Evolutionary conservation across 257 asterid genomes (phyloP).

Genomic region (Catharanthus roseus): DNA sequence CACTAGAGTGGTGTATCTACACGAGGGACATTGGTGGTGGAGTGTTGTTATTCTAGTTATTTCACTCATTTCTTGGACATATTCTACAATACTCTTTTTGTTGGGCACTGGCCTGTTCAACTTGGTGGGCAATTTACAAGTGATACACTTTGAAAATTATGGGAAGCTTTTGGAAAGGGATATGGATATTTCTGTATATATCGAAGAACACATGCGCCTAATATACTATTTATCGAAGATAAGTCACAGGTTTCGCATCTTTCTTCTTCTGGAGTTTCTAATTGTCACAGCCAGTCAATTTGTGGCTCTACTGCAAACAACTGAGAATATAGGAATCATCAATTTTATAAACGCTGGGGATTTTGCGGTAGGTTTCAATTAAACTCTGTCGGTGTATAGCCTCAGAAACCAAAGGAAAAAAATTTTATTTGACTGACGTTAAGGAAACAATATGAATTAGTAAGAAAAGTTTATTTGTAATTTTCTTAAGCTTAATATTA

Average conservation of each 20-base stretch:
- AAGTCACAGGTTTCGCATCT: constrained; percentile 74
- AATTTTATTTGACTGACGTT: not conserved
- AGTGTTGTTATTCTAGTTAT: constrained; percentile 34
- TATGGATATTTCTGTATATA: constrained; percentile 65
- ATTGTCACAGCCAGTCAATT: constrained; percentile 62
- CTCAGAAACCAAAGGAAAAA: not conserved
- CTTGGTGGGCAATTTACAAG: constrained; percentile 73
- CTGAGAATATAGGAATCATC: constrained; percentile 59
- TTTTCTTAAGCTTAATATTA: not conserved
- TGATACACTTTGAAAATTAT: constrained; percentile 66
- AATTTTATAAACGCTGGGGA: constrained; percentile 76
- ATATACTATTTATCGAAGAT: constrained; percentile 59
- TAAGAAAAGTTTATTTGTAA: not conserved
- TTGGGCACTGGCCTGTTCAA: constrained; percentile 64
- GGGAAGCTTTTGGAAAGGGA: constrained; percentile 68
- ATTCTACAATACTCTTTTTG: constrained; percentile 57
- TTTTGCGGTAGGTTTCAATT: constrained; percentile 48
- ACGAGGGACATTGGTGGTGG: constrained; percentile 47
- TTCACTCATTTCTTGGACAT: constrained; percentile 65
- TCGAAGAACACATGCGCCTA: constrained; percentile 72
- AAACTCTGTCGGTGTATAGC: not conserved
- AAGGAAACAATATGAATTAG: not conserved
- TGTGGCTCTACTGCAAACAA: constrained; percentile 57
- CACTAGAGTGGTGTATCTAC: constrained; percentile 49
- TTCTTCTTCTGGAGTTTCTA: constrained; percentile 72